phyloP scores from a whole-genome alignment of 148 eudicot species.

The Talinum fruticosum region DNA sequence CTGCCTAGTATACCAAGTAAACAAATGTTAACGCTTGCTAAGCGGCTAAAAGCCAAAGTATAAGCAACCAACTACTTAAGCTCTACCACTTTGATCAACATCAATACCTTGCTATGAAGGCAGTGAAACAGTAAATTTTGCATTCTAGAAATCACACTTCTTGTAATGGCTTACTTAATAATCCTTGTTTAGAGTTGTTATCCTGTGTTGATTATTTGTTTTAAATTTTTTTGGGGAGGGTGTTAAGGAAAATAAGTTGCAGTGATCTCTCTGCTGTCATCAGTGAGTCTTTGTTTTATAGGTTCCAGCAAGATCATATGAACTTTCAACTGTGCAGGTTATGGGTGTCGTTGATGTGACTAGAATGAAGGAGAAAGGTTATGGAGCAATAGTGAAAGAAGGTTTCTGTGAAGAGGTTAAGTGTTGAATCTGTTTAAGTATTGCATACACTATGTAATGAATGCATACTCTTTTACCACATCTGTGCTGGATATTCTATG shows the following conservation, averaged over 20 bases:
- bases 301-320: neutral
- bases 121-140: neutral
- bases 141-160: neutral
- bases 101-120: no score
- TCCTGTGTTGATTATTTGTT: neutral
- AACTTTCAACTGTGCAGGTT: slow-evolving; percentile 48
- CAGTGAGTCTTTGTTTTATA: neutral
- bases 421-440: slow-evolving; percentile 1
- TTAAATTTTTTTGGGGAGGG: no score
- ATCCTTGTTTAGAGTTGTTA: neutral
- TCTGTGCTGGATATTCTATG: neutral
- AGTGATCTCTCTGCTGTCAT: slow-evolving; percentile 5
- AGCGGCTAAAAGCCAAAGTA: no score
- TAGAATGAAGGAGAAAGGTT: slow-evolving; percentile 85
- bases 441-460: slow-evolving; percentile 12
- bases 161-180: neutral
- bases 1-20: no score
- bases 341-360: slow-evolving; percentile 81
- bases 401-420: slow-evolving; percentile 95
- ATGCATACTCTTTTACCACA: slow-evolving; percentile 13
- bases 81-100: no score
- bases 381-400: slow-evolving; percentile 79
- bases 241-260: neutral
- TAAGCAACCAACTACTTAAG: no score
- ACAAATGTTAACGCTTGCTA: no score